phyloP scores from a whole-genome alignment of 2,329 filamentous ascomycete species.

The Lizonia empirigonia region DNA sequence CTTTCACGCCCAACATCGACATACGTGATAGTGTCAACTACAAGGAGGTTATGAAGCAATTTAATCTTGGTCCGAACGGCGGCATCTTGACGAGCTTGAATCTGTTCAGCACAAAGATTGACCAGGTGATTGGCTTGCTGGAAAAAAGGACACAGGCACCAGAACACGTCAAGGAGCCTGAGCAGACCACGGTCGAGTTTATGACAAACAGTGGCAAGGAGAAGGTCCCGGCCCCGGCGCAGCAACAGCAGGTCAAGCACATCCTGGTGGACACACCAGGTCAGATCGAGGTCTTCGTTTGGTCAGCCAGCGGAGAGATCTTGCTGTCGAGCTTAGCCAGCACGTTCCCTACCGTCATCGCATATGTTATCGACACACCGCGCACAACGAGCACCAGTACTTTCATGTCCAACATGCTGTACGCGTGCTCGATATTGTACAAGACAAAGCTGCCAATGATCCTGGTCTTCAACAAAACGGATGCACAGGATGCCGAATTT shows the following conservation, averaged over 20 bases:
- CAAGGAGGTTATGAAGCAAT: constrained; percentile 99
- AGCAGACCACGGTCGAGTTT: constrained; percentile 44
- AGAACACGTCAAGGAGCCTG: constrained; percentile 28
- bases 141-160: constrained; percentile 81
- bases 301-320: constrained; percentile 94
- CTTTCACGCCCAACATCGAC: constrained; percentile 97
- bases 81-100: constrained; percentile 95
- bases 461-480: constrained; percentile 98
- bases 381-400: constrained; percentile 91
- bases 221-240: constrained; percentile 43
- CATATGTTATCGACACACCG: constrained; percentile 96
- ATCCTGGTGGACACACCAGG: constrained; percentile 95
- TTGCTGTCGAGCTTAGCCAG: constrained; percentile 90
- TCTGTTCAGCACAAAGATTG: constrained; percentile 96
- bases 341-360: constrained; percentile 94
- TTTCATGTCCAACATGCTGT: constrained; percentile 99
- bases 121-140: constrained; percentile 86
- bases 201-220: constrained; percentile 44
- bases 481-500: constrained; percentile 87
- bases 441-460: constrained; percentile 99
- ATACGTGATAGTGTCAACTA: constrained; percentile 99
- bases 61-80: constrained; percentile 95
- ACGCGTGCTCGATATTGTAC: constrained; percentile 97
- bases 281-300: constrained; percentile 98
- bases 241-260: constrained; percentile 68